A percentile compares a stretch with the other conserved stretches of the same genome.
These are phyloP conservation scores for Pharnaceum exiguum DNA, from an alignment of 148 eudicot species.

Conservation along the genomic window DNA sequence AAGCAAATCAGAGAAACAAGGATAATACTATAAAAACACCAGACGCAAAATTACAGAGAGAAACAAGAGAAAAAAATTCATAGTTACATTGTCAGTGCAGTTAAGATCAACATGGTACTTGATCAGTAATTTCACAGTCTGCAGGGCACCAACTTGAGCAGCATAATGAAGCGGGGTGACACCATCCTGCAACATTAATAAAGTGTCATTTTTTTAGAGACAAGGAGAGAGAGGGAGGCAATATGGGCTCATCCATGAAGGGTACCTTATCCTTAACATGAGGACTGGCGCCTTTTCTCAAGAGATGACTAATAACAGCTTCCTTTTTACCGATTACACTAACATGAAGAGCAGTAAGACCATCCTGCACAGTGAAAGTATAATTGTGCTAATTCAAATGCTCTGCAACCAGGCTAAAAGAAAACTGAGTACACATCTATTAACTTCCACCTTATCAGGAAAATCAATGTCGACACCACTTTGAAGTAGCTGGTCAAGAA, in stretches of 20 bases:
- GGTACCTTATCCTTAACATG: slow-evolving; percentile 65
- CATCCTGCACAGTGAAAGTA: slow-evolving; percentile 47
- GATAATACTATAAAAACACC: not conserved
- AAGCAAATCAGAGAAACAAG: too few species aligned
- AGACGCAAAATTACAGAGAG: not conserved
- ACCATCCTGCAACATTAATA: slow-evolving; percentile 54
- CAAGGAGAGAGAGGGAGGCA: not conserved
- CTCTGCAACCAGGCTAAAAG: not conserved
- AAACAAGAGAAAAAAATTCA: not conserved
- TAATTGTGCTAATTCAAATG: slow-evolving; percentile 7
- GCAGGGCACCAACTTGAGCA: slow-evolving; percentile 92
- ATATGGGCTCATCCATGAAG: not conserved
- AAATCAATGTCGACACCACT: slow-evolving; percentile 53
- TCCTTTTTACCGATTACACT: slow-evolving; percentile 87
- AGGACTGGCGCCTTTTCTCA: slow-evolving; percentile 89
- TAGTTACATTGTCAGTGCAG: slow-evolving; percentile 63
- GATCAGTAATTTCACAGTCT: slow-evolving; percentile 84
- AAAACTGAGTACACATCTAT: too few species aligned
- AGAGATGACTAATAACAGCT: slow-evolving; percentile 86
- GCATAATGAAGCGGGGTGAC: slow-evolving; percentile 90
- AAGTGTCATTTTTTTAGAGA: not conserved
- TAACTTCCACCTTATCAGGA: slow-evolving; percentile 56
- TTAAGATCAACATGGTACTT: slow-evolving; percentile 78
- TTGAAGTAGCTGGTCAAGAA: slow-evolving; percentile 67
- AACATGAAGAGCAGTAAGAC: slow-evolving; percentile 76